Evolutionary conservation across 2,329 filamentous ascomycete species (phyloP).

Genomic region (Fusarium phyllophilum): DNA sequence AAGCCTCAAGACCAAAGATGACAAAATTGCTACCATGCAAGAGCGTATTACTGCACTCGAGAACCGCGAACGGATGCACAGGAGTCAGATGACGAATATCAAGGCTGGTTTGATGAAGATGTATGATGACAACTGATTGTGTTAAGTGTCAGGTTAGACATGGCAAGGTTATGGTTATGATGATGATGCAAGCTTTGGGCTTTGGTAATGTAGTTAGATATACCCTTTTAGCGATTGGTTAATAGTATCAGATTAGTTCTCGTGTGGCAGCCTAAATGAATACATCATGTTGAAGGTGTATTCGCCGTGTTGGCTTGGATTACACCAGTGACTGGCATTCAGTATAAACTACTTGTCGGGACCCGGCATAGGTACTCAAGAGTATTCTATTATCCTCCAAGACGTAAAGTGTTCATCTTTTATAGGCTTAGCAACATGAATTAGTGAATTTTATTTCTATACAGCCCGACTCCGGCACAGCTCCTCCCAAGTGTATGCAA

Average conservation of each 20-base stretch:
- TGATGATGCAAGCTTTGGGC: not conserved
- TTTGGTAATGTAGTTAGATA: slow-evolving; percentile 14
- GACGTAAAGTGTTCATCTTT: not conserved
- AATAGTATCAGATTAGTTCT: not conserved
- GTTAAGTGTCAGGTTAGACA: not conserved
- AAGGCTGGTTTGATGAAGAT: slow-evolving; percentile 52
- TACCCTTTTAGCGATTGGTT: slow-evolving; percentile 22
- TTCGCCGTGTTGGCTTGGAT: not conserved
- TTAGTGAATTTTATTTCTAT: slow-evolving; percentile 24
- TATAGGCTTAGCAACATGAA: slow-evolving; percentile 19
- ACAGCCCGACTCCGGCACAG: slow-evolving; percentile 21
- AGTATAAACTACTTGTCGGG: not conserved
- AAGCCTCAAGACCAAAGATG: slow-evolving; percentile 70
- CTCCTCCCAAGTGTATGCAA: slow-evolving; percentile 22
- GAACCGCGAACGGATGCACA: slow-evolving; percentile 47
- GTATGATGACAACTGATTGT: slow-evolving; percentile 48
- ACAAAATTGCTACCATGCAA: slow-evolving; percentile 51
- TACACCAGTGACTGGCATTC: not conserved
- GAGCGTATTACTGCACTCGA: slow-evolving; percentile 53
- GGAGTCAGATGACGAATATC: slow-evolving; percentile 50
- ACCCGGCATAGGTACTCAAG: not conserved
- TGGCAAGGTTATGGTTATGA: not conserved
- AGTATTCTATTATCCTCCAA: slow-evolving; percentile 17
- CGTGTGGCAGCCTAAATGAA: not conserved
- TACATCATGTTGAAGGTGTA: not conserved